Evolutionary conservation across 2,329 filamentous ascomycete genomes (phyloP).

Genomic region (Alternaria metachromatica): DNA sequence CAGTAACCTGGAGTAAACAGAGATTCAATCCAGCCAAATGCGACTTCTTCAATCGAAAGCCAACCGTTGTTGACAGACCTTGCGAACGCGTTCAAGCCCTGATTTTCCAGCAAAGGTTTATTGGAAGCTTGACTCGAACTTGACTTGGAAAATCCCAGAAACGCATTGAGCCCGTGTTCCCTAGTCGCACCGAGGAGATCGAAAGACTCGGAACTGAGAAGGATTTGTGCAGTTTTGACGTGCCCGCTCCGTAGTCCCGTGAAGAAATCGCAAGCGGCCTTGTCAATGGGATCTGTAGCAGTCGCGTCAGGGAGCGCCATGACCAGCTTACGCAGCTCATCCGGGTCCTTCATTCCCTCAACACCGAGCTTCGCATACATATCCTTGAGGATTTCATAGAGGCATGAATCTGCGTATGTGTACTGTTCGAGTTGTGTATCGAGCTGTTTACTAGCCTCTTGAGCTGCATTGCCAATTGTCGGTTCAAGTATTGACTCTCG

Average conservation of each 20-base stretch:
- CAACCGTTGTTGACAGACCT: slow-evolving; percentile 55
- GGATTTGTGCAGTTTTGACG: slow-evolving; percentile 54
- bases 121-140: slow-evolving; percentile 48
- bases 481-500: slow-evolving; percentile 63
- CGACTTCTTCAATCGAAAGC: slow-evolving; percentile 59
- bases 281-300: slow-evolving; percentile 30
- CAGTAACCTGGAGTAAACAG: slow-evolving; percentile 55
- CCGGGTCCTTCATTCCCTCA: slow-evolving; percentile 52
- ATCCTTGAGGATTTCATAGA: slow-evolving; percentile 61
- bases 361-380: slow-evolving; percentile 61
- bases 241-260: slow-evolving; percentile 42
- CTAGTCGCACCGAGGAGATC: slow-evolving; percentile 58
- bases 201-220: slow-evolving; percentile 58
- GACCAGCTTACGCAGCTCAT: slow-evolving; percentile 43
- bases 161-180: slow-evolving; percentile 61
- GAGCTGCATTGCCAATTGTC: slow-evolving; percentile 54
- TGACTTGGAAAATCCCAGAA: slow-evolving; percentile 63
- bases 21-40: slow-evolving; percentile 60
- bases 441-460: slow-evolving; percentile 62
- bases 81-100: slow-evolving; percentile 52
- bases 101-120: slow-evolving; percentile 50
- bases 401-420: slow-evolving; percentile 63
- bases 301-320: slow-evolving; percentile 18
- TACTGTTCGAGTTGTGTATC: slow-evolving; percentile 62
- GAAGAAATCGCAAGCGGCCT: slow-evolving; percentile 54